Percentiles rank a stretch among this genome's conserved stretches.
Conservation (phyloP, 345 rosid species). For the Eucalyptus marginata region DNA sequence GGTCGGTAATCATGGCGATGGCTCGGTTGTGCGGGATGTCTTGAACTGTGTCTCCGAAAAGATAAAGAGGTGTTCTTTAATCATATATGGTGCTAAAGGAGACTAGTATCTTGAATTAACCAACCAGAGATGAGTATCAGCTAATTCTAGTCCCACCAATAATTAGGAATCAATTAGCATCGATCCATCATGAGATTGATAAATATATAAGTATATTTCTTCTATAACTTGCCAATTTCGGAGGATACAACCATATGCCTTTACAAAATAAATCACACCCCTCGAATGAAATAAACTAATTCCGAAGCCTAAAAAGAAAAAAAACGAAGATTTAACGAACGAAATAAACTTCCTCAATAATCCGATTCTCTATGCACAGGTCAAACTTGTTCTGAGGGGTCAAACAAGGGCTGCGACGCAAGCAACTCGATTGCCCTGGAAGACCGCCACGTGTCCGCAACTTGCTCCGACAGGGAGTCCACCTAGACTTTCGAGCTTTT, state of each 20-base stretch:
- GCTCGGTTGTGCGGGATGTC: background rate
- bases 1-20: background rate
- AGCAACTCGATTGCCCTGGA: background rate
- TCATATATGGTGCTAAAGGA: background rate
- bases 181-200: background rate
- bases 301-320: background rate
- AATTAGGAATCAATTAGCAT: background rate
- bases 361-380: background rate
- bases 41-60: background rate
- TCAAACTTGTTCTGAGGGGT: background rate
- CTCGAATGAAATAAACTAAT: background rate
- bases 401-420: background rate
- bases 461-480: background rate
- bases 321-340: background rate
- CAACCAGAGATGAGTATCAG: accelerated
- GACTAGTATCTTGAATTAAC: background rate
- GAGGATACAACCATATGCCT: background rate
- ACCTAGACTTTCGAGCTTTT: background rate
- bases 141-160: background rate
- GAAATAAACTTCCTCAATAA: background rate
- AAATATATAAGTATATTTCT: background rate
- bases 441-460: background rate
- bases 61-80: background rate
- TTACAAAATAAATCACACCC: background rate
- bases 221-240: background rate